Base-by-base conservation (phyloP, 2,329 filamentous ascomycete species). In the Diplocarpon mali region DNA sequence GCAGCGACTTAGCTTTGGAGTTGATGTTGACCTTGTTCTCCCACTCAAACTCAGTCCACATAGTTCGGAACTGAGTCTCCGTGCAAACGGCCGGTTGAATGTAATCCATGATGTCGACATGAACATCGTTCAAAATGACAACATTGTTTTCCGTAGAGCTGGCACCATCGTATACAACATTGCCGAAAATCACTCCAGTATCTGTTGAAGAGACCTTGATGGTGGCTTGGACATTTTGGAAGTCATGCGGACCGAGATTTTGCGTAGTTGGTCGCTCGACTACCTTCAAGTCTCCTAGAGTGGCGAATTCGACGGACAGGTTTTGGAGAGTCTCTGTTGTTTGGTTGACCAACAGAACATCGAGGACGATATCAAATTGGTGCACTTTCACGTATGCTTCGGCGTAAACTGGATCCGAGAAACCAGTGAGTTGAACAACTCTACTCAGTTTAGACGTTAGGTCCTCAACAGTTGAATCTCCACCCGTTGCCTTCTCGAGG, bases 11-110 rank as follows among this genome's bases (percentile, higher is more conserved):
- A 55, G 86, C 87, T 73, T 95, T 96, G 53, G 86, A 93, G 68
- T 95, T 95, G 69, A 98, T 96, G 69, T 98, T 98, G 66, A 98
- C 90, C 76, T 98, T 98, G 71, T 98, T 98, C 73, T 98, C 92
- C 92, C 92, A 98, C 64, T 98, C 92, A 56, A 98, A 98, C 63
- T 98, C 92, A 31, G 92, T 98, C 92, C 92, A 98, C 92, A 98
- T 98, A n/a, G 87, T 94, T 48, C 92, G 80, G 80, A 98, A 98
- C 61, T 96, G 88, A 10, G 90, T 95, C 71, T 98, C 92, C 4
- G 87, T 92, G 72, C 92, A 98, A 13, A 88, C 82, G 6, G 90
- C 90, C 1, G 92, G 92, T 63, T 96, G 90, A 60, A 98, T 98
- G 69, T 98, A 98, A 68, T 98, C 92, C 92, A 98, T 98, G 54